These are phyloP conservation scores for Stemphylium beticola DNA, from an alignment of 2,329 filamentous ascomycete species.

Conservation along the genomic window DNA sequence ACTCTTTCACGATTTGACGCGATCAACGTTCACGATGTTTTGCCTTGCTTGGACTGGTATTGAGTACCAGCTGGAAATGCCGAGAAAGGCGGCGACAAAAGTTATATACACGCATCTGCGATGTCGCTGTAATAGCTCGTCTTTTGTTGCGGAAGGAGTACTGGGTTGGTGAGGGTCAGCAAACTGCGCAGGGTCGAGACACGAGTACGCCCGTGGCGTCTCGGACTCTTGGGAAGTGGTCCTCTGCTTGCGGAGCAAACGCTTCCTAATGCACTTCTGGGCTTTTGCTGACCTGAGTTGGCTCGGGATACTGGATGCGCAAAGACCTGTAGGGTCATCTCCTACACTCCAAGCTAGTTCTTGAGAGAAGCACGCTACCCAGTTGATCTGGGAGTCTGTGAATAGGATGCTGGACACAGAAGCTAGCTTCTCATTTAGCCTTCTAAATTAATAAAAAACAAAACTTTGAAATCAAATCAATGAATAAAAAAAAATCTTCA, in stretches of 20 bases:
- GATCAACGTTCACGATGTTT: slow-evolving; percentile 33
- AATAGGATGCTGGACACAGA: slow-evolving; percentile 60
- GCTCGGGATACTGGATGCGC: slow-evolving; percentile 17
- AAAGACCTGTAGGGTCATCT: slow-evolving; percentile 59
- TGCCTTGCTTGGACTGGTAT: slow-evolving; percentile 45
- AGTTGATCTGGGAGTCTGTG: slow-evolving; percentile 45
- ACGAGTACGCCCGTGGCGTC: slow-evolving; percentile 41
- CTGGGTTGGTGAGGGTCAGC: slow-evolving; percentile 11
- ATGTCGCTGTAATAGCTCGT: slow-evolving; percentile 47
- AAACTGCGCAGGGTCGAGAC: slow-evolving; percentile 32
- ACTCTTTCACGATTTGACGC: slow-evolving; percentile 39
- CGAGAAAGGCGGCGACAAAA: slow-evolving; percentile 48
- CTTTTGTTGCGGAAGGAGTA: slow-evolving; percentile 30
- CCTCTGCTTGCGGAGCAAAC: slow-evolving; percentile 50
- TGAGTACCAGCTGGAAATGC: slow-evolving; percentile 48
- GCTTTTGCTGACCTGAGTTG: slow-evolving; percentile 38
- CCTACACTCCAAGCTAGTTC: slow-evolving; percentile 59
- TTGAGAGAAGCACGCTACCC: slow-evolving; percentile 45
- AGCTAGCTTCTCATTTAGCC: slow-evolving; percentile 51
- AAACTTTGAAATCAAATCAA: slow-evolving; percentile 18
- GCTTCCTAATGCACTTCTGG: slow-evolving; percentile 40
- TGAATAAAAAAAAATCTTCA: background rate
- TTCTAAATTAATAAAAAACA: slow-evolving; percentile 48
- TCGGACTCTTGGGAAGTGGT: slow-evolving; percentile 36
- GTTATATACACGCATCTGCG: slow-evolving; percentile 48